Percentiles rank a stretch among this genome's conserved stretches.
Conservation (phyloP, 1,284 basidiomycete genomes). For the Rhodotorula glutinis region DNA sequence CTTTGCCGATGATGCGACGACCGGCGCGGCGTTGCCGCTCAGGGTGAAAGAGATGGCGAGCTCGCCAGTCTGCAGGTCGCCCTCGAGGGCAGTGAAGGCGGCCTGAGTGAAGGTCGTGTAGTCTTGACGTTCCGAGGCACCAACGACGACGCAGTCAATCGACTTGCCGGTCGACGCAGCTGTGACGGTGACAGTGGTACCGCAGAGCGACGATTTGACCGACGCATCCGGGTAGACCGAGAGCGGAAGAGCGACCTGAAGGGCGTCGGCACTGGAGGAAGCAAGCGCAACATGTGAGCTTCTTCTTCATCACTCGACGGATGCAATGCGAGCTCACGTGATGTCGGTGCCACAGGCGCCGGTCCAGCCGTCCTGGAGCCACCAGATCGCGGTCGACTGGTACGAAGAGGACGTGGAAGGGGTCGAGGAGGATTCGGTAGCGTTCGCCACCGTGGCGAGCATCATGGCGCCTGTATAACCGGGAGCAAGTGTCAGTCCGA, state of each 20-base stretch:
- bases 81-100: slow-evolving; percentile 17
- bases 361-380: slow-evolving; percentile 19
- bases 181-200: slow-evolving; percentile 12
- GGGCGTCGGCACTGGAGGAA: neutral
- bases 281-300: neutral
- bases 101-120: slow-evolving; percentile 24
- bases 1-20: neutral
- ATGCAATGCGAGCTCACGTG: slow-evolving; percentile 1
- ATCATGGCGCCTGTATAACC: neutral
- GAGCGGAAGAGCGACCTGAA: slow-evolving; percentile 21
- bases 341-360: slow-evolving; percentile 21
- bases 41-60: slow-evolving; percentile 11
- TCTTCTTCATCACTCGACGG: no score
- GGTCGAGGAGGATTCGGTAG: neutral
- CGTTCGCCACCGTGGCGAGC: neutral
- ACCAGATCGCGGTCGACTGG: slow-evolving; percentile 23
- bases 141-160: slow-evolving; percentile 12
- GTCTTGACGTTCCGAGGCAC: slow-evolving; percentile 22
- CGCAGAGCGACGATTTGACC: slow-evolving; percentile 22
- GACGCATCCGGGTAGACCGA: slow-evolving; percentile 19
- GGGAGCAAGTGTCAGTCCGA: neutral
- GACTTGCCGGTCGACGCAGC: slow-evolving; percentile 17
- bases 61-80: slow-evolving; percentile 14
- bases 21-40: neutral
- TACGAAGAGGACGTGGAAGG: neutral